Percentiles rank a stretch among this genome's conserved stretches.
Evolutionary conservation across 2,329 filamentous ascomycete species (phyloP).

Genomic region (Talaromyces sp.): DNA sequence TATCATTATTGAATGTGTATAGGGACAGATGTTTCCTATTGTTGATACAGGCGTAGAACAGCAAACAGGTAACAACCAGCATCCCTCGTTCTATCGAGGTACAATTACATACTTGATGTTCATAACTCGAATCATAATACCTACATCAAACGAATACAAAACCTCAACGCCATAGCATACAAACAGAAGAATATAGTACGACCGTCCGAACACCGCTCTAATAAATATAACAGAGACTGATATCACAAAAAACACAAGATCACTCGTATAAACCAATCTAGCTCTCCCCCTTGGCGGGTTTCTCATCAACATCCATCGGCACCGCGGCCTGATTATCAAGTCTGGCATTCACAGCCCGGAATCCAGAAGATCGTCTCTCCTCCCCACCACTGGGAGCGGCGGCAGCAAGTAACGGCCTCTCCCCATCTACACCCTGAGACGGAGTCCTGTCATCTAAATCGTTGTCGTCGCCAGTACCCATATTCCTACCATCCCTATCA

Average conservation of each 20-base stretch:
- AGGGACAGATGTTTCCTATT: not conserved
- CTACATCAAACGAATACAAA: not conserved
- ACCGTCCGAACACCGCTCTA: conserved; percentile 1
- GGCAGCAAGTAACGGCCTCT: conserved; percentile 29
- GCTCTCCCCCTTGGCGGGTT: conserved; percentile 34
- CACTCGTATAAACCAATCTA: conserved; percentile 4
- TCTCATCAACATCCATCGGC: conserved; percentile 35
- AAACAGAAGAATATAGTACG: not conserved
- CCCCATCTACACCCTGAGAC: conserved; percentile 19
- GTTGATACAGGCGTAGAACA: not conserved
- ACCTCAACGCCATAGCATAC: not conserved
- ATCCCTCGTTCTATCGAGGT: not conserved
- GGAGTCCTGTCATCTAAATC: conserved; percentile 23
- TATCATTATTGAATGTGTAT: not conserved
- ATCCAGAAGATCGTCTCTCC: conserved; percentile 37
- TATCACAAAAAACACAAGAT: not conserved
- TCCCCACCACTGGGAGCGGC: conserved; percentile 29
- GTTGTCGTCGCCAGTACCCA: conserved; percentile 1
- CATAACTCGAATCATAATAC: not conserved
- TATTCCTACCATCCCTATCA: not conserved
- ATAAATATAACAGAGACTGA: not conserved
- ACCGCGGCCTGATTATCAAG: conserved; percentile 32
- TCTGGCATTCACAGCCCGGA: conserved; percentile 31
- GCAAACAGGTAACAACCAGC: not conserved
- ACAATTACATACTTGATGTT: not conserved